These are phyloP conservation scores for Vitis hybrid DNA, from an alignment of 177 flowering plant species.

Conservation along the genomic window DNA sequence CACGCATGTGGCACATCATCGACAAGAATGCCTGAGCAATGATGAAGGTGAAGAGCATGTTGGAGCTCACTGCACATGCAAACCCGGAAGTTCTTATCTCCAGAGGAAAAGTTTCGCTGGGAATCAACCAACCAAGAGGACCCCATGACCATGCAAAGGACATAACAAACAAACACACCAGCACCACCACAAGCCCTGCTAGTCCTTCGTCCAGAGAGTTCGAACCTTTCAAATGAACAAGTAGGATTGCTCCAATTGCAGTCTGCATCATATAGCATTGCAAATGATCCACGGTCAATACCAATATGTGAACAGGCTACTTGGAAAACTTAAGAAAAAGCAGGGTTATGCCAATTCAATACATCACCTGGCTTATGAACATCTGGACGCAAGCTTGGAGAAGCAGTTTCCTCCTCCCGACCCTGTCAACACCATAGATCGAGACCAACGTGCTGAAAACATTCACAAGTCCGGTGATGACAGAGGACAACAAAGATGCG, in stretches of 20 bases:
- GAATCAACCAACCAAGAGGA: constrained; percentile 53
- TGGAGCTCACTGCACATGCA: constrained; percentile 10
- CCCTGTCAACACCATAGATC: constrained; percentile 37
- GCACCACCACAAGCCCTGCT: constrained; percentile 30
- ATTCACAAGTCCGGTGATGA: constrained; percentile 58
- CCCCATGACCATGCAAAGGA: constrained; percentile 60
- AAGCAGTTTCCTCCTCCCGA: constrained; percentile 45
- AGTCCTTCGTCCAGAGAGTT: constrained; percentile 10
- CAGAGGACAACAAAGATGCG: constrained; percentile 38
- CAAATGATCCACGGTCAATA: no score
- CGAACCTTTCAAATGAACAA: constrained; percentile 4
- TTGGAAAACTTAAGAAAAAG: no score
- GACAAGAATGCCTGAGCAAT: constrained; percentile 65
- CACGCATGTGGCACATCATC: constrained; percentile 51
- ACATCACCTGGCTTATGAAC: constrained; percentile 50
- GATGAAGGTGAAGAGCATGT: constrained; percentile 60
- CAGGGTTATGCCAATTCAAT: not conserved
- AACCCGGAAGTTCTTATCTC: constrained; percentile 37
- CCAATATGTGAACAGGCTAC: no score
- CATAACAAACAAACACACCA: constrained; percentile 37
- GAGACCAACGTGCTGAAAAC: constrained; percentile 50
- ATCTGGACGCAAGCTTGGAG: constrained; percentile 57
- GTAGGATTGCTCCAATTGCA: constrained; percentile 33
- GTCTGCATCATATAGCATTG: constrained; percentile 5
- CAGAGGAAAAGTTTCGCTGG: constrained; percentile 54